Base-by-base conservation (phyloP, 495 filamentous ascomycete species). In the Ascodesmis nigricans region DNA sequence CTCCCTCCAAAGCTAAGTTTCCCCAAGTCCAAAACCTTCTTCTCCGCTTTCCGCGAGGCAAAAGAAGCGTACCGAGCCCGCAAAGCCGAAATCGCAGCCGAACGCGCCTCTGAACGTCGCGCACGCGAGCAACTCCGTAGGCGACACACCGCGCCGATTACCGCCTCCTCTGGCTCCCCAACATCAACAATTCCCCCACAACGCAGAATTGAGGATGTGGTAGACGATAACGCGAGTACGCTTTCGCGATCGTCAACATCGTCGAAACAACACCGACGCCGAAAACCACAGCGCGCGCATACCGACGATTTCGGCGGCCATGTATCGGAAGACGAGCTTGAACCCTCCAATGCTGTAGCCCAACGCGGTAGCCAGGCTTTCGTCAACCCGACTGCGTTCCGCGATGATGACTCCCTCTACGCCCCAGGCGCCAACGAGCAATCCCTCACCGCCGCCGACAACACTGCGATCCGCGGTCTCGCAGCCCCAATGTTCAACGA, bases 11-110 rank as follows among this genome's bases (percentile, higher is more conserved):
- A n/a, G n/a, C n/a, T n/a, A n/a, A n/a, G n/a, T n/a, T n/a, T n/a
- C n/a, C n/a, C n/a, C n/a, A n/a, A 52, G 48, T 36, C 40, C 5
- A 52, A 47, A 32, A 44, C 35, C 29, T 43, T 52, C 29, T 52
- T 51, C 29, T 38, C 37, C 11, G 48, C 48, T 4, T 44, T 52
- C 23, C 43, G 41, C 11, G 34, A 36, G 24, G 48, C 48, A 5
- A 41, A 44, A 14, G 44, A 38, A 17, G 48, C 48, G 20, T 52
- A 52, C 31, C 43, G 41, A 21, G 22, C 44, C 1, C 47, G 47
- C 22, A 52, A 52, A 35, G 43, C 43, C 4, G 47, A 52, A 39
- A 52, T 52, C 34, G 36, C 40, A 19, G 31, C 36, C n/a, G 43
- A 52, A 25, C 43, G 48, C 15, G 21, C 21, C 10, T 3, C 31